A percentile compares a stretch with the other conserved stretches of the same genome.
Conservation (phyloP, 2,329 filamentous ascomycete species). For the Fusarium buxicola region DNA sequence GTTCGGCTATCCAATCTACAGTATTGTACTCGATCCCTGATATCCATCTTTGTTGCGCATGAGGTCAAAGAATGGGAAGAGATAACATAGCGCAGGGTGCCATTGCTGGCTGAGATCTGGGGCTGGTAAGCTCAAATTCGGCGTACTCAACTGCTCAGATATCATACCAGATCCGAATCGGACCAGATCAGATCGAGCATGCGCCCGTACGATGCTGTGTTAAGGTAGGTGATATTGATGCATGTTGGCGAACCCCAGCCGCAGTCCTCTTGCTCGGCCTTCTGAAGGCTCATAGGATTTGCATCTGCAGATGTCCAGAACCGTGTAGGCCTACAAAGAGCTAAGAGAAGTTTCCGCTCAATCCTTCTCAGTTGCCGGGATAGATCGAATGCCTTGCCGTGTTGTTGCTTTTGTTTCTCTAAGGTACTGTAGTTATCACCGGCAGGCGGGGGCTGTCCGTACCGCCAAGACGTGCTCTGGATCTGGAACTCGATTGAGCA, state of each 20-base stretch:
- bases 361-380: too few species aligned
- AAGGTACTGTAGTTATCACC: too few species aligned
- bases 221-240: constrained; percentile 8
- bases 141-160: not conserved
- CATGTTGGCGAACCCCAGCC: constrained; percentile 9
- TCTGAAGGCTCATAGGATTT: not conserved
- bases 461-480: too few species aligned
- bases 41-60: not conserved
- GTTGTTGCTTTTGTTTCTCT: too few species aligned
- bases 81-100: constrained; percentile 6
- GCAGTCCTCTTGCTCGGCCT: not conserved
- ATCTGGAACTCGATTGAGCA: too few species aligned
- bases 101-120: constrained; percentile 3
- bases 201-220: constrained; percentile 13
- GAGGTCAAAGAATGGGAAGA: constrained; percentile 5
- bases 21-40: not conserved
- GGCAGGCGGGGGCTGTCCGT: too few species aligned
- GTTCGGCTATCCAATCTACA: not conserved
- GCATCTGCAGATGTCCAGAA: not conserved
- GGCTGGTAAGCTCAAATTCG: not conserved
- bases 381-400: too few species aligned
- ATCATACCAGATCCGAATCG: constrained; percentile 9
- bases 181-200: constrained; percentile 24
- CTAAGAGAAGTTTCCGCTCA: too few species aligned
- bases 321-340: too few species aligned